phyloP scores from a whole-genome alignment of 2,329 filamentous ascomycete genomes.

The Fusarium sp. region DNA sequence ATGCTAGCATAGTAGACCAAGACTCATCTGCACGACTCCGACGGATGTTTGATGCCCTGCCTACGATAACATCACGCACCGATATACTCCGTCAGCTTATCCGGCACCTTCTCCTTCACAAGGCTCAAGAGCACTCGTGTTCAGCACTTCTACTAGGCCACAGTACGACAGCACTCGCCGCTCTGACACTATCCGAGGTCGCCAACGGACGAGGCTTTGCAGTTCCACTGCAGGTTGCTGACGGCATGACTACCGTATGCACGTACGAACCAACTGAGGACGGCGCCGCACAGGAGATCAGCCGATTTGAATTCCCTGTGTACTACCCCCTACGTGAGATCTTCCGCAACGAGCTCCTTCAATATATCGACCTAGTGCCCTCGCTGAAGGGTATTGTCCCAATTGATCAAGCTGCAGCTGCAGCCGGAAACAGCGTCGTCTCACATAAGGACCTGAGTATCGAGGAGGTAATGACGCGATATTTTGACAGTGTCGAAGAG shows the following conservation, averaged over 20 bases:
- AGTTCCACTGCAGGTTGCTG: slow-evolving; percentile 81
- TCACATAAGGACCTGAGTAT: slow-evolving; percentile 85
- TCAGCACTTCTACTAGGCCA: slow-evolving; percentile 82
- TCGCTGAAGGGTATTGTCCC: slow-evolving; percentile 61
- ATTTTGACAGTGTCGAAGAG: slow-evolving; percentile 82
- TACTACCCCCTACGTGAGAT: slow-evolving; percentile 88
- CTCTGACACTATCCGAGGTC: slow-evolving; percentile 84
- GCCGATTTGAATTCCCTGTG: slow-evolving; percentile 53
- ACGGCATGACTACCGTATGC: slow-evolving; percentile 64
- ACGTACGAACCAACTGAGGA: slow-evolving; percentile 43
- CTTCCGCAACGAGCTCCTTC: slow-evolving; percentile 79
- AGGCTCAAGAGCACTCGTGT: slow-evolving; percentile 68
- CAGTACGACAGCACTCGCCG: slow-evolving; percentile 87
- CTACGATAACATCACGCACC: slow-evolving; percentile 76
- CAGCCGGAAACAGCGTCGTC: slow-evolving; percentile 54
- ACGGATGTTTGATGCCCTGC: slow-evolving; percentile 66
- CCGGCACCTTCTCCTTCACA: slow-evolving; percentile 73
- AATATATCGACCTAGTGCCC: slow-evolving; percentile 68
- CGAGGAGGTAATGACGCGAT: slow-evolving; percentile 87
- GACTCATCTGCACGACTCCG: slow-evolving; percentile 58
- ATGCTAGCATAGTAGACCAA: slow-evolving; percentile 12
- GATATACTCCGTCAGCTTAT: slow-evolving; percentile 78
- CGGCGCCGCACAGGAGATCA: slow-evolving; percentile 29
- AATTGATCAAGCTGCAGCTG: slow-evolving; percentile 45
- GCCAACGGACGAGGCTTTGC: slow-evolving; percentile 90